Conservation (phyloP, 768 basidiomycete genomes). For the Serendipita indica region DNA sequence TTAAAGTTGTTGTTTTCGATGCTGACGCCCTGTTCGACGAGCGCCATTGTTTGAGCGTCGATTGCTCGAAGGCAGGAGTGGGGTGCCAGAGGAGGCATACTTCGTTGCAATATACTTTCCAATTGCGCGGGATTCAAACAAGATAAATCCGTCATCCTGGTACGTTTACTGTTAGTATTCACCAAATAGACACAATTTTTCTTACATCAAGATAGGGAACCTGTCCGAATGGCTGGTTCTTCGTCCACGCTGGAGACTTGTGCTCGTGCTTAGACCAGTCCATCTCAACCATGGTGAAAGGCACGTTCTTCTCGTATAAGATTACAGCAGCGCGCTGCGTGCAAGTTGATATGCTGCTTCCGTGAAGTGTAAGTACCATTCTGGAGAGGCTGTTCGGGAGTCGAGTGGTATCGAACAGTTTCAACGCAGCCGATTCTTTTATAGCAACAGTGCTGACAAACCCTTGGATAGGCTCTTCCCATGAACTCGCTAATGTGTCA, state of each 20-base stretch:
- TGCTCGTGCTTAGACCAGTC: slow-evolving; percentile 36
- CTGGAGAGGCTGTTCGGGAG: no score
- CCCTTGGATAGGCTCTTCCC: no score
- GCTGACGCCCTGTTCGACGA: slow-evolving; percentile 28
- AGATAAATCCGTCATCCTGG: slow-evolving; percentile 44
- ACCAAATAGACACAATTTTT: neutral
- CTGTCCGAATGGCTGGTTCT: slow-evolving; percentile 47
- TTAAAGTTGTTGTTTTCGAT: slow-evolving; percentile 44
- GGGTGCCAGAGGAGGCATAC: slow-evolving; percentile 34
- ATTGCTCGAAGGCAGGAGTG: slow-evolving; percentile 31
- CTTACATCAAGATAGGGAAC: slow-evolving; percentile 37
- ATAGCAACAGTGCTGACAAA: no score
- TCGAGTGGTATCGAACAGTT: no score
- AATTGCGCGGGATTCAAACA: slow-evolving; percentile 53
- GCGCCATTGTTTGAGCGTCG: slow-evolving; percentile 26
- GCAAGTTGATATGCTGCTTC: slow-evolving; percentile 29
- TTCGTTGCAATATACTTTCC: slow-evolving; percentile 42
- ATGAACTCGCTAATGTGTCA: no score
- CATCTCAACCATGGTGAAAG: slow-evolving; percentile 36
- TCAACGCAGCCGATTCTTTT: no score
- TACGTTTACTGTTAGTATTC: neutral
- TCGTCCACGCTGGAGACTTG: slow-evolving; percentile 29
- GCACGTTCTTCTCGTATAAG: slow-evolving; percentile 40
- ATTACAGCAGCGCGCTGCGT: slow-evolving; percentile 37
- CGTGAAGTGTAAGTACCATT: slow-evolving; percentile 29